A percentile compares a stretch with the other conserved stretches of the same genome.
phyloP scores from a whole-genome alignment of 768 basidiomycete species.

The Suillus lakei region DNA sequence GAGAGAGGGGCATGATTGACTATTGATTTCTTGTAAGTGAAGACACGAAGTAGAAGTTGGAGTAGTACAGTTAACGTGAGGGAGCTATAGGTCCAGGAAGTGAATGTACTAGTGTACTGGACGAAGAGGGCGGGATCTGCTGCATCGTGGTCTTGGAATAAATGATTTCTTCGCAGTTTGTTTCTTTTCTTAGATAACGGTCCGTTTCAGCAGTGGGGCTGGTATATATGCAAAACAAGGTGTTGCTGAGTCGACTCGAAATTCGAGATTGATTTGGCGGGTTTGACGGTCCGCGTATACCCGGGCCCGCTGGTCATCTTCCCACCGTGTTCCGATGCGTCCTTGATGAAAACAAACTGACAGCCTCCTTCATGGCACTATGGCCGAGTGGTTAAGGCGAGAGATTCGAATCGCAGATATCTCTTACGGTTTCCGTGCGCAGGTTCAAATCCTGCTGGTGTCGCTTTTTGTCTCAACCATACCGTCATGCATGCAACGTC shows the following conservation, averaged over 20 bases:
- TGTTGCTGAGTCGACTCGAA: background rate
- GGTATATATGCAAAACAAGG: too few species aligned
- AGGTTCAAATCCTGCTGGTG: slow-evolving; percentile 12
- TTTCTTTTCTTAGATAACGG: too few species aligned
- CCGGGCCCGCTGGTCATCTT: too few species aligned
- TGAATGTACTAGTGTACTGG: slow-evolving; percentile 40
- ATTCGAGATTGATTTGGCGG: background rate
- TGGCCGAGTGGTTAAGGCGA: slow-evolving; percentile 11
- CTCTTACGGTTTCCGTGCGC: slow-evolving; percentile 11
- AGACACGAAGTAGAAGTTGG: too few species aligned
- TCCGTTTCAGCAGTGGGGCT: too few species aligned
- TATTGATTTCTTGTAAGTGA: too few species aligned
- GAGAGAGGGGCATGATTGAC: too few species aligned
- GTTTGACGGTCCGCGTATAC: too few species aligned
- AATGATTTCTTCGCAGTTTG: background rate
- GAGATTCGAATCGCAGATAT: slow-evolving; percentile 7
- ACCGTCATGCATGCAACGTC: too few species aligned
- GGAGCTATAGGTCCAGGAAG: slow-evolving; percentile 48
- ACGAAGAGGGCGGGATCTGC: background rate
- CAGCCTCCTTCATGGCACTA: background rate
- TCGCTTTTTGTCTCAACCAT: background rate
- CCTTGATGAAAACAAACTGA: background rate
- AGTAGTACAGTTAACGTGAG: too few species aligned
- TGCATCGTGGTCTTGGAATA: background rate
- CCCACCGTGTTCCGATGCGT: too few species aligned